Percentiles rank a stretch among this genome's conserved stretches.
Evolutionary conservation across 257 asterid species (phyloP).

Genomic region (Pogostemon cablin): DNA sequence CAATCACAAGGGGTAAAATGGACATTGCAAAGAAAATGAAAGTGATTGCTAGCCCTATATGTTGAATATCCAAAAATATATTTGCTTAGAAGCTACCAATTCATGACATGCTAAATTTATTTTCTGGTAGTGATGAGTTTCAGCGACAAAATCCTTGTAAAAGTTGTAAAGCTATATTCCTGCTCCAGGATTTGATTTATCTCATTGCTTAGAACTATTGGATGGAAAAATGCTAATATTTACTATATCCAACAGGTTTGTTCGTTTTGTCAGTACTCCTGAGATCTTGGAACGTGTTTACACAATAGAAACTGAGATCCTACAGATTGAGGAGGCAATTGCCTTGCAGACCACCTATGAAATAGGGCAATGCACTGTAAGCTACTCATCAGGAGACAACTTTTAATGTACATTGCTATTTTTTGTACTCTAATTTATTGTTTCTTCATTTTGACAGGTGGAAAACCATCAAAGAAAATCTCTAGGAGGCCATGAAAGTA

Average conservation of each 20-base stretch:
- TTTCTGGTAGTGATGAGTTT: slow-evolving; percentile 17
- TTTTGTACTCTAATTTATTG: slow-evolving; percentile 9
- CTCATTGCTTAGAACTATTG: slow-evolving; percentile 6
- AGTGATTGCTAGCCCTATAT: background rate
- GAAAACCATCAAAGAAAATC: slow-evolving; percentile 57
- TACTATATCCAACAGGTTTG: slow-evolving; percentile 69
- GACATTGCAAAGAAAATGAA: background rate
- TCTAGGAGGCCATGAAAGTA: slow-evolving; percentile 66
- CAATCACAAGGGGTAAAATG: background rate
- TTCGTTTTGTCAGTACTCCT: slow-evolving; percentile 98
- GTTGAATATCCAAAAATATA: background rate
- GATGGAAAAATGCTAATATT: slow-evolving; percentile 18
- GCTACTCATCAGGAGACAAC: slow-evolving; percentile 34
- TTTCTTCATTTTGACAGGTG: slow-evolving; percentile 47
- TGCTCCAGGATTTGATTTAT: slow-evolving; percentile 5
- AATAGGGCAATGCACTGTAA: slow-evolving; percentile 55
- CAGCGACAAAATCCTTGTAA: slow-evolving; percentile 14
- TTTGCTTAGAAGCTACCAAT: background rate
- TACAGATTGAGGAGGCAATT: slow-evolving; percentile 89
- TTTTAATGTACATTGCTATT: slow-evolving; percentile 22
- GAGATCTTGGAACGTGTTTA: slow-evolving; percentile 91
- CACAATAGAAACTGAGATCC: slow-evolving; percentile 83
- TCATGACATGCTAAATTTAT: background rate
- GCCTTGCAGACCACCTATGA: slow-evolving; percentile 64
- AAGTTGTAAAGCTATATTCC: slow-evolving; percentile 25